Percentiles rank a stretch among this genome's conserved stretches.
phyloP scores from a whole-genome alignment of 2,329 filamentous ascomycete species.

The Sporothrix sp. region DNA sequence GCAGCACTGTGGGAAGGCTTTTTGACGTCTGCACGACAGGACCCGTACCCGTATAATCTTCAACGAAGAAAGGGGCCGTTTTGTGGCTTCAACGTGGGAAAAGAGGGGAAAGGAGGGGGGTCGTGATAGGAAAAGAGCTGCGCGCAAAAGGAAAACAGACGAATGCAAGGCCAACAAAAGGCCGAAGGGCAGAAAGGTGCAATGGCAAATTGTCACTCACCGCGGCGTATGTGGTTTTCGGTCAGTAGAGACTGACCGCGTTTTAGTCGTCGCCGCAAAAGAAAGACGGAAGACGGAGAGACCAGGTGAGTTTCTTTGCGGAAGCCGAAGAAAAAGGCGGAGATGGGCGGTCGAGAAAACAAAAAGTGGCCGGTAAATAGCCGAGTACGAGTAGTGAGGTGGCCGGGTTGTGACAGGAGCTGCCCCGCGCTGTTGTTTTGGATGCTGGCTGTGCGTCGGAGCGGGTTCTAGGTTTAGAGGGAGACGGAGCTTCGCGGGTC shows the following conservation, averaged over 20 bases:
- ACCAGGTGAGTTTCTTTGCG: no score
- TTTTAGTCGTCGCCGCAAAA: no score
- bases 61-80: slow-evolving; percentile 9
- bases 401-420: slow-evolving; percentile 6
- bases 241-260: no score
- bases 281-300: no score
- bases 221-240: no score
- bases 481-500: not conserved
- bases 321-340: not conserved
- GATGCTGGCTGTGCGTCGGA: slow-evolving; percentile 10
- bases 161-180: no score
- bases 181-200: no score
- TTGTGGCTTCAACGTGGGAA: not conserved
- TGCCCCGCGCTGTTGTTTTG: slow-evolving; percentile 16
- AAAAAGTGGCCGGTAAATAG: not conserved
- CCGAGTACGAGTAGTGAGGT: not conserved
- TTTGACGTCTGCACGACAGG: slow-evolving; percentile 1
- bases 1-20: not conserved
- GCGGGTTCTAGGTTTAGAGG: not conserved
- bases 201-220: no score
- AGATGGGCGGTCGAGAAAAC: no score
- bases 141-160: no score
- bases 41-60: slow-evolving; percentile 19
- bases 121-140: no score
- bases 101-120: not conserved